A percentile compares a stretch with the other conserved stretches of the same genome.
These are phyloP conservation scores for Phytophthora pluvialis DNA, from an alignment of 352 stramenopile genomes.

Conservation along the genomic window DNA sequence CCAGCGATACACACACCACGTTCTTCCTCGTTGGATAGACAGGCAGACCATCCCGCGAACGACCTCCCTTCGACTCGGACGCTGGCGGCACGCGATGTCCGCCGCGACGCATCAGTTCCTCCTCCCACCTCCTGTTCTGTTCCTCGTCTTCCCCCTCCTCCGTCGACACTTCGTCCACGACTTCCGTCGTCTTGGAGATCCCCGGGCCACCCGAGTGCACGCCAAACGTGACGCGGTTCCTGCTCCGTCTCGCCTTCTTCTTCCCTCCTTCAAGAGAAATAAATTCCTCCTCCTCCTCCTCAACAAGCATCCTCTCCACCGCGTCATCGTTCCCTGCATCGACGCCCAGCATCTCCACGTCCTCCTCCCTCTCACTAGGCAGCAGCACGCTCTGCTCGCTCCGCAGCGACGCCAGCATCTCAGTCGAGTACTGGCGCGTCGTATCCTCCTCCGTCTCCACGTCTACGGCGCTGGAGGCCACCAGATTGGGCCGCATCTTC, in stretches of 20 bases:
- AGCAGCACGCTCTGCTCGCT: constrained; percentile 77
- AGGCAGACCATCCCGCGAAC: constrained; percentile 18
- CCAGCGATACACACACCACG: constrained; percentile 53
- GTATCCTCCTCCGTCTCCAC: constrained; percentile 27
- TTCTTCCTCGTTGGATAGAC: constrained; percentile 63
- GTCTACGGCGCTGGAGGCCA: constrained; percentile 34
- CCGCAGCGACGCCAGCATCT: constrained; percentile 62
- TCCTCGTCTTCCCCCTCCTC: constrained; percentile 53
- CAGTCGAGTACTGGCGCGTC: constrained; percentile 50
- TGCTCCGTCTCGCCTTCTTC: constrained; percentile 48
- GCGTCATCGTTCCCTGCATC: constrained; percentile 28
- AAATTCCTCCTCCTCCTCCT: constrained; percentile 59
- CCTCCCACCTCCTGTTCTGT: constrained; percentile 68
- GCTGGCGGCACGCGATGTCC: constrained; percentile 40
- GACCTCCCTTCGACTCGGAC: constrained; percentile 12
- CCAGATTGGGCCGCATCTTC: constrained; percentile 75
- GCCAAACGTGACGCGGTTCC: constrained; percentile 74
- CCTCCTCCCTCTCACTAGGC: constrained; percentile 21
- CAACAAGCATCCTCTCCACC: constrained; percentile 13
- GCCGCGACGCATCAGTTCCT: constrained; percentile 79
- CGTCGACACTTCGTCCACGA: constrained; percentile 45
- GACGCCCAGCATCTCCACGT: constrained; percentile 42
- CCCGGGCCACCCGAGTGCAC: constrained; percentile 31
- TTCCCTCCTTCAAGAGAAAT: constrained; percentile 63
- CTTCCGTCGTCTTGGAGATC: constrained; percentile 49